Percentiles rank a stretch among this genome's conserved stretches.
phyloP scores from a whole-genome alignment of 2,329 filamentous ascomycete genomes.

The Knoxdaviesia capensis region DNA sequence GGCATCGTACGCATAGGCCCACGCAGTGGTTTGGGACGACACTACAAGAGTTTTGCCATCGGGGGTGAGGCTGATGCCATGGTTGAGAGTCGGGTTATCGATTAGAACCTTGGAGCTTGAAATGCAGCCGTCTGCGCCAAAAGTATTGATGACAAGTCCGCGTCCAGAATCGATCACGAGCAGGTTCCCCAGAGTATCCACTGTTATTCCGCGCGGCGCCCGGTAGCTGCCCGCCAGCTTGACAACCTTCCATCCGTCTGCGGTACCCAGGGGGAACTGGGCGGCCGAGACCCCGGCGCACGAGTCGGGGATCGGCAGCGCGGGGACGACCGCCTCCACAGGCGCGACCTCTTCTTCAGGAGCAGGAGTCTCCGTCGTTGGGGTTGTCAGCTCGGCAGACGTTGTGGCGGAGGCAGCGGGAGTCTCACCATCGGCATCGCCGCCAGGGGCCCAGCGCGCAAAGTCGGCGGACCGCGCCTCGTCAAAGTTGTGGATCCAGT shows the following conservation, averaged over 20 bases:
- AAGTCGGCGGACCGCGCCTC: slow-evolving; percentile 15
- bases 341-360: neutral
- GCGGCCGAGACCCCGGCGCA: slow-evolving; percentile 14
- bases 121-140: slow-evolving; percentile 19
- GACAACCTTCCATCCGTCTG: slow-evolving; percentile 16
- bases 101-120: slow-evolving; percentile 16
- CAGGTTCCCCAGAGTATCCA: slow-evolving; percentile 16
- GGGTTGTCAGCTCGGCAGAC: slow-evolving; percentile 3
- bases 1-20: slow-evolving; percentile 36
- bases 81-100: slow-evolving; percentile 16
- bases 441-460: slow-evolving; percentile 8
- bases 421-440: slow-evolving; percentile 2
- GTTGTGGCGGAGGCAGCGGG: slow-evolving; percentile 3
- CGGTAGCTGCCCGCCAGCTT: slow-evolving; percentile 18
- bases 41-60: slow-evolving; percentile 19
- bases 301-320: slow-evolving; percentile 11
- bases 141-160: slow-evolving; percentile 19
- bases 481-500: slow-evolving; percentile 18
- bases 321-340: neutral
- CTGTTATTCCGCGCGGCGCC: slow-evolving; percentile 15
- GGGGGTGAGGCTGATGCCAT: slow-evolving; percentile 17
- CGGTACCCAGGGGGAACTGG: slow-evolving; percentile 12
- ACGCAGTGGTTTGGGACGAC: slow-evolving; percentile 21
- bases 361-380: slow-evolving; percentile 1
- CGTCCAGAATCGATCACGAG: slow-evolving; percentile 15